Evolutionary conservation across 495 filamentous ascomycete species (phyloP).

Genomic region (Aspergillus leporis): DNA sequence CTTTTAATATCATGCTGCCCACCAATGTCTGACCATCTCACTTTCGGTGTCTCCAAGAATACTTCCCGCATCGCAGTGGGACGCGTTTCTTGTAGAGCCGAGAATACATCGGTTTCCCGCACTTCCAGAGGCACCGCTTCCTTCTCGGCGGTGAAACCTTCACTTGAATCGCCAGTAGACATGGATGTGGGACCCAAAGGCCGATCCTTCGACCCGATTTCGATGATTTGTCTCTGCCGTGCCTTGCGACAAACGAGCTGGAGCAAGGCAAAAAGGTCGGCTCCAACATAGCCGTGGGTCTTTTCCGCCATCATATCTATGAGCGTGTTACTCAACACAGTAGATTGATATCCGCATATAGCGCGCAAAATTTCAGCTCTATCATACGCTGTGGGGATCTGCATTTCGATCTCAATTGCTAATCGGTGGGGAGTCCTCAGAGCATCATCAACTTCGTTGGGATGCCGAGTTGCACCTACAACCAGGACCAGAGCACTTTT

Average conservation of each 20-base stretch:
- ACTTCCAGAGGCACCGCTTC: conserved; percentile 29
- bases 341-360: conserved; percentile 36
- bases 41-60: conserved; percentile 81
- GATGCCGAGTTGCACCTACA: conserved; percentile 70
- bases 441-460: conserved; percentile 71
- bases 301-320: conserved; percentile 53
- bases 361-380: conserved; percentile 71
- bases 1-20: conserved; percentile 82
- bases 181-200: neutral
- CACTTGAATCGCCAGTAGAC: neutral
- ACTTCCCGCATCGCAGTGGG: conserved; percentile 91
- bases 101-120: conserved; percentile 51
- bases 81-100: conserved; percentile 57
- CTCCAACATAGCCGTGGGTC: conserved; percentile 70
- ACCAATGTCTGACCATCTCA: conserved; percentile 87
- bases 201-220: conserved; percentile 6
- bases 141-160: conserved; percentile 11
- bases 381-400: conserved; percentile 71
- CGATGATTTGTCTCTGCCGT: conserved; percentile 32
- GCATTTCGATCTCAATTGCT: conserved; percentile 72
- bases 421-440: conserved; percentile 69
- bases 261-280: conserved; percentile 57
- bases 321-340: conserved; percentile 31
- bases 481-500: conserved; percentile 58
- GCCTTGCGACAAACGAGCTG: conserved; percentile 48